Percentiles rank a stretch among this genome's conserved stretches.
phyloP scores from a whole-genome alignment of 768 basidiomycete genomes.

The Cystobasidiopsis lactophilus region DNA sequence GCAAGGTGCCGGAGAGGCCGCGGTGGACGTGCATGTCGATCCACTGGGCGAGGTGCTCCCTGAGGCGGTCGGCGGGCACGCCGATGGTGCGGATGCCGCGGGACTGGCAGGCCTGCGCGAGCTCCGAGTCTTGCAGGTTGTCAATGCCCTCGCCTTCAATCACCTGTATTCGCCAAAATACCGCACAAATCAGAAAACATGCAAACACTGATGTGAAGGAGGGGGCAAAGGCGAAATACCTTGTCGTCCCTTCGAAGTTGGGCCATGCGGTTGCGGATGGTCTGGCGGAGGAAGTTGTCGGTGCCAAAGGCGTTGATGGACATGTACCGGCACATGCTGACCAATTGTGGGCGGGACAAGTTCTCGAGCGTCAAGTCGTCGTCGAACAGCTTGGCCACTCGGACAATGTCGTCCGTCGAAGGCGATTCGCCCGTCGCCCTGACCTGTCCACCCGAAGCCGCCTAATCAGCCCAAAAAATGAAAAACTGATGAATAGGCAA shows the following conservation, averaged over 20 bases:
- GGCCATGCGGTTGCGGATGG: constrained; percentile 60
- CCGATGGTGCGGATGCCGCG: constrained; percentile 64
- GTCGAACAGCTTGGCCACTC: constrained; percentile 88
- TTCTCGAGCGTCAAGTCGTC: constrained; percentile 97
- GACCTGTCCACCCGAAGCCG: constrained; percentile 30
- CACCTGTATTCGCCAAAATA: constrained; percentile 30
- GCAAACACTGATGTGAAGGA: no score
- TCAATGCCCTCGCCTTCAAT: constrained; percentile 79
- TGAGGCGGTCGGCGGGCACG: constrained; percentile 39
- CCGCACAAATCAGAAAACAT: background rate
- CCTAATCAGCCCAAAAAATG: background rate
- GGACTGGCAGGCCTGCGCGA: constrained; percentile 79
- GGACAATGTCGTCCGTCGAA: constrained; percentile 66
- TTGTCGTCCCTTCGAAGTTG: constrained; percentile 72
- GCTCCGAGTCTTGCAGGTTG: constrained; percentile 67
- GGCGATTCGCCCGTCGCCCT: constrained; percentile 89
- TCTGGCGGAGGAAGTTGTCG: constrained; percentile 87
- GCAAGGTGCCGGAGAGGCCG: constrained; percentile 75
- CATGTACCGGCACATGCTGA: constrained; percentile 95
- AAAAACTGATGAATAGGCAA: background rate
- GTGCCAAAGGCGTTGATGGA: constrained; percentile 95
- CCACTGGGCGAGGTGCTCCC: constrained; percentile 81
- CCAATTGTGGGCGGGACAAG: constrained; percentile 87
- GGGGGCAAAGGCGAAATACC: constrained; percentile 18
- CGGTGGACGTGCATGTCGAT: constrained; percentile 69